Conservation (phyloP, 1,284 basidiomycete genomes). For the Sanghuangporus sanghuang region DNA sequence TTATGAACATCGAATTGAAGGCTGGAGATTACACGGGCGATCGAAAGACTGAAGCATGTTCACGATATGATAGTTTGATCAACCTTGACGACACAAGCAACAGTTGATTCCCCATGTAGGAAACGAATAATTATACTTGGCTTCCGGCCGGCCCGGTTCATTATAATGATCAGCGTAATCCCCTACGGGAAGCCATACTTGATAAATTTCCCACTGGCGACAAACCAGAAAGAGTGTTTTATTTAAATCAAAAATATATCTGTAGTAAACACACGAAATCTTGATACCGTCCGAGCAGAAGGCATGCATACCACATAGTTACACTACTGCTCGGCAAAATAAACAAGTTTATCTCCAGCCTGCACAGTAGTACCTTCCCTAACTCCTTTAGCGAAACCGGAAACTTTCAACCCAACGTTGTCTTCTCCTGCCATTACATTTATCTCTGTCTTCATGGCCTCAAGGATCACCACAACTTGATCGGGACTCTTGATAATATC, state of each 20-base stretch:
- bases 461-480: slow-evolving; percentile 51
- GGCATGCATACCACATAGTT: neutral
- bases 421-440: slow-evolving; percentile 40
- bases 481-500: slow-evolving; percentile 41
- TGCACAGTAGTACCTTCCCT: slow-evolving; percentile 38
- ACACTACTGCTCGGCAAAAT: slow-evolving; percentile 22
- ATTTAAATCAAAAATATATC: neutral
- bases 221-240: neutral
- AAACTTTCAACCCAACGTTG: slow-evolving; percentile 40
- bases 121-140: too few species aligned
- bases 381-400: slow-evolving; percentile 35
- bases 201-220: too few species aligned
- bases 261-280: neutral
- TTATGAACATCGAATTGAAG: too few species aligned
- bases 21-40: too few species aligned
- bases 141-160: too few species aligned
- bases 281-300: neutral
- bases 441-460: slow-evolving; percentile 75
- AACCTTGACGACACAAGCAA: too few species aligned
- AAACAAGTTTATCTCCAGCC: slow-evolving; percentile 40
- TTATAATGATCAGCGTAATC: too few species aligned
- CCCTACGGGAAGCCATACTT: too few species aligned
- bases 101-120: too few species aligned
- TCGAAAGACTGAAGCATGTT: too few species aligned
- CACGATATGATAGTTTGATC: too few species aligned